Conservation (phyloP, 139 green algal genomes). For the Volvox africanus region DNA sequence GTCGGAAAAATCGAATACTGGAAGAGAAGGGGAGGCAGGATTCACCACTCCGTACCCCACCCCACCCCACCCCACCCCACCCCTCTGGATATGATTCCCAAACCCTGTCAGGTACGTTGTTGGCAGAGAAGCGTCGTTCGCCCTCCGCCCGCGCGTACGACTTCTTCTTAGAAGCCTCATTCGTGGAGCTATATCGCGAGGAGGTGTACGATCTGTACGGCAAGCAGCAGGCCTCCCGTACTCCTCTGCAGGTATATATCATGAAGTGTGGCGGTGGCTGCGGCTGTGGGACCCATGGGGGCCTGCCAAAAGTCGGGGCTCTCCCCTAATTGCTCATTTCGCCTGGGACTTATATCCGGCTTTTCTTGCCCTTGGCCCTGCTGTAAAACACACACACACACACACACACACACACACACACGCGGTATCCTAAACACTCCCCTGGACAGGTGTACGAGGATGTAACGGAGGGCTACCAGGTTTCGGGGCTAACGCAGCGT, state of each 20-base stretch:
- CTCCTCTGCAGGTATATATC: constrained; percentile 19
- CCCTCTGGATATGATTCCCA: too few relatives aligned
- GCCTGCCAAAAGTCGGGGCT: too few relatives aligned
- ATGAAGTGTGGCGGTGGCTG: too few relatives aligned
- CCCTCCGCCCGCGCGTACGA: constrained; percentile 70
- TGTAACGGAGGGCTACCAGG: constrained; percentile 55
- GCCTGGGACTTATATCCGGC: too few relatives aligned
- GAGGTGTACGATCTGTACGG: constrained; percentile 40
- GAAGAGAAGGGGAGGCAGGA: too few relatives aligned
- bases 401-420: not conserved
- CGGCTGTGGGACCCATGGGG: too few relatives aligned
- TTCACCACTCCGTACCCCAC: too few relatives aligned
- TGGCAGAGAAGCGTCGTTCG: constrained; percentile 59
- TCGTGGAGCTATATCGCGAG: constrained; percentile 77
- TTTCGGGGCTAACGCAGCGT: constrained; percentile 53
- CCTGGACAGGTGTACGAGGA: constrained; percentile 55
- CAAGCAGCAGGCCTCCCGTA: not conserved
- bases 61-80: too few relatives aligned
- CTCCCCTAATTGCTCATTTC: too few relatives aligned
- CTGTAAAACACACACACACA: not conserved
- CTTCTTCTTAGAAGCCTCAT: constrained; percentile 74
- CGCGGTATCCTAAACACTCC: not conserved
- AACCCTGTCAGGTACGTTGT: not conserved
- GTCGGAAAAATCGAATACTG: too few relatives aligned
- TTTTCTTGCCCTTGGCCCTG: not conserved